A percentile compares a stretch with the other conserved stretches of the same genome.
phyloP scores from a whole-genome alignment of 176 grass and related monocot species.

The Sorghum bicolor region DNA sequence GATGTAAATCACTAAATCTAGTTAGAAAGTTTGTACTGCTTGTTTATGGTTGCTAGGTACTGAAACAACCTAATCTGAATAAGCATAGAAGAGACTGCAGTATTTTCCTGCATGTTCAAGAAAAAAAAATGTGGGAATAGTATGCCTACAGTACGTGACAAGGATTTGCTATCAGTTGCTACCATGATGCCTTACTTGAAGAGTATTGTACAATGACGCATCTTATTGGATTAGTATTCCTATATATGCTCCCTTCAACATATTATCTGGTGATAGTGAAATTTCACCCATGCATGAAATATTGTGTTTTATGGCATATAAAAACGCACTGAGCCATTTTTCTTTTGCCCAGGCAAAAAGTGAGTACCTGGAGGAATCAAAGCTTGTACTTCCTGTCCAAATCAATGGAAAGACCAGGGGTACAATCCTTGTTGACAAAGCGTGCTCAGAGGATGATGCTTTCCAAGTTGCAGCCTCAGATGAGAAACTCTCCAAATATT shows the following conservation, averaged over 20 bases:
- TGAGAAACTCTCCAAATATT: conserved; percentile 87
- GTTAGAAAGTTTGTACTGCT: background rate
- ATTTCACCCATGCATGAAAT: background rate
- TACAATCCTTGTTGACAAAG: conserved; percentile 79
- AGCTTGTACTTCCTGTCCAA: conserved; percentile 73
- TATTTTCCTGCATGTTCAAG: background rate
- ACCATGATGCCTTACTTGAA: background rate
- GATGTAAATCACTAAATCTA: conserved; percentile 4
- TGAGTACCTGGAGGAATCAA: conserved; percentile 86
- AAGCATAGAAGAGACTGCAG: background rate
- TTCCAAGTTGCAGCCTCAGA: conserved; percentile 66
- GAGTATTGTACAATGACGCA: background rate
- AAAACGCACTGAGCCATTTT: background rate
- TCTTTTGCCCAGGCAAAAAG: conserved; percentile 57
- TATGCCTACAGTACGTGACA: background rate
- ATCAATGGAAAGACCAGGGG: conserved; percentile 96
- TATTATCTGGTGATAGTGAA: background rate
- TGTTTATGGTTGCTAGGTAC: background rate
- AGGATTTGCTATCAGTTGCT: background rate
- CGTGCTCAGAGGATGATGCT: conserved; percentile 65
- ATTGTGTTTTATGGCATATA: background rate
- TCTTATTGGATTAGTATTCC: conserved; percentile 6
- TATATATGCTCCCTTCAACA: background rate
- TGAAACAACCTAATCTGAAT: background rate
- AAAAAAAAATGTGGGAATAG: background rate